Percentiles rank a stretch among this genome's conserved stretches.
Conservation (phyloP, 352 stramenopile genomes). For the Phytophthora chlamydospora region DNA sequence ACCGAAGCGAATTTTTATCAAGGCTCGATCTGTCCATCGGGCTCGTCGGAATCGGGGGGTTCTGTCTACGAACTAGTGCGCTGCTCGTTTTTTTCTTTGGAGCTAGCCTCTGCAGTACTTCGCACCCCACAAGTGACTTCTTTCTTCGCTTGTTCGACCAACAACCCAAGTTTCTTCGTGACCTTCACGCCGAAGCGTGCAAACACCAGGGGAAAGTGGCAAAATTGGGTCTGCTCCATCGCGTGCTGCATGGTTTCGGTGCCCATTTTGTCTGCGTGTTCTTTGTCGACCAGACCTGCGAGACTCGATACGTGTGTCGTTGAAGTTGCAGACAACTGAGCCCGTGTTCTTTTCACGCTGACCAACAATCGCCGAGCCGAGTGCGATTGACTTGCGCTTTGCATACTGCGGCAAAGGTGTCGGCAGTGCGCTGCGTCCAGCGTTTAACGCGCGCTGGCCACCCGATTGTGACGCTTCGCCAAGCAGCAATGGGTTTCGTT, state of each 20-base stretch:
- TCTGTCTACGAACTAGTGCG: no score
- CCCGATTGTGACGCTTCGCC: not conserved
- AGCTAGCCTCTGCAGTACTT: no score
- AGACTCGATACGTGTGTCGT: slow-evolving; percentile 20
- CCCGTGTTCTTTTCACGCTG: slow-evolving; percentile 8
- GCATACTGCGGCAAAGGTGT: not conserved
- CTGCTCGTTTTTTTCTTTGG: no score
- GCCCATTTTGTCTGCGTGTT: not conserved
- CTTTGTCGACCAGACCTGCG: slow-evolving; percentile 15
- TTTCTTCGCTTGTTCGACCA: no score
- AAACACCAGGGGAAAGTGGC: no score
- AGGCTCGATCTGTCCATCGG: no score
- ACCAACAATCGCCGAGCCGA: not conserved
- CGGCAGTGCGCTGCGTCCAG: not conserved
- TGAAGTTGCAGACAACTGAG: slow-evolving; percentile 28
- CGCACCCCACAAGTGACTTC: no score
- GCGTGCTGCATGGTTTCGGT: not conserved
- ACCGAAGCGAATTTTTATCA: no score
- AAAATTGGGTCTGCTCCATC: no score
- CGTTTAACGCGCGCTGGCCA: slow-evolving; percentile 16
- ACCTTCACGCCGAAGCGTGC: no score
- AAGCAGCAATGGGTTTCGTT: slow-evolving; percentile 7
- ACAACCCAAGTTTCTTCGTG: no score
- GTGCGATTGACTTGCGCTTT: slow-evolving; percentile 9
- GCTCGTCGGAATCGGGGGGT: no score